Evolutionary conservation across 2,329 filamentous ascomycete genomes (phyloP), one percentile per base, ranked within the genome.

Genomic region (Arthrobotrys pseudoclavata): DNA sequence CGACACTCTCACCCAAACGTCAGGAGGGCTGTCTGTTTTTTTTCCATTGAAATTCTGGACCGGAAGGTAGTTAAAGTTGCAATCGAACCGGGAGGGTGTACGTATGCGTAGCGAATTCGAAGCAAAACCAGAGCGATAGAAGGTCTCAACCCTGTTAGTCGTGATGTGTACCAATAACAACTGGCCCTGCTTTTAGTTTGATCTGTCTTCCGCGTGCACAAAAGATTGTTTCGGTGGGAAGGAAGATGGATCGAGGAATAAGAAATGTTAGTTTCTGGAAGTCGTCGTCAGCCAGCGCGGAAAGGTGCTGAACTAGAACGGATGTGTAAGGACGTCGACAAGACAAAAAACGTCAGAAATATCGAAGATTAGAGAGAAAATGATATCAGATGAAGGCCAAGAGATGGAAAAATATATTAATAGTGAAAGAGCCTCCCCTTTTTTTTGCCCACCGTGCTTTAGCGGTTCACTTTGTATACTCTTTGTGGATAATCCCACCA

Each of bases 41-140:
- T 50, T 72, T 29, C 69, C 69, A 72, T 66, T 45, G 62, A 74
- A 66, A 61, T 52, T 62, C 70, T 42, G 34, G 55, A 63, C 6
- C 63, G 70, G 70, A 75, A 69, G 69, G 63, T 75, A 47, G 53
- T 57, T 57, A 42, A 72, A 50, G 69, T 72, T 66, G 60, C 69
- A 64, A 34, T 22, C 18, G 50, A 20, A 10, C 31, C 29, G 26
- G 55, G 48, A 53, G 48, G 24, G 50, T 53, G 48, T 69, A 57
- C 63, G 40, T 60, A 50, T 45, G 47, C 70, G 50, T 50, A 47
- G 42, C 42, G n/a, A 45, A 45, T 40, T 15, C 26, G 40, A 60
- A 66, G 34, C 52, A 52, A 48, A 50, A 61, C 52, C 26, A 63
- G 29, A 67, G 20, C 37, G 37, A 50, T 40, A 24, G 22, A 61